These are phyloP conservation scores for Mucuna pruriens DNA, from an alignment of 306 rosid species.

Conservation along the genomic window DNA sequence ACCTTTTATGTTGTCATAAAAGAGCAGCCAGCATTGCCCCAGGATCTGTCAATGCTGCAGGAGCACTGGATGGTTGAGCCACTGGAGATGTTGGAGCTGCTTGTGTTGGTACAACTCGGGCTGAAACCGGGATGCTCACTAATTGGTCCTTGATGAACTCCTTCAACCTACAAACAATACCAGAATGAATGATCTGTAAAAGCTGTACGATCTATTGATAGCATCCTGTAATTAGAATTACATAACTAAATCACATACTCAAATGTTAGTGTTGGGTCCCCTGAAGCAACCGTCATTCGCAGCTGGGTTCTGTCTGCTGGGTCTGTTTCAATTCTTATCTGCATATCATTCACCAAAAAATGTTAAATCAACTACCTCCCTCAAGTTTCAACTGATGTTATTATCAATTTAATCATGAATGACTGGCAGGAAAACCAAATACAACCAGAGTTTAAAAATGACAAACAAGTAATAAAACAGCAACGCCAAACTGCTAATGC, in stretches of 20 bases:
- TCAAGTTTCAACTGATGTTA: background rate
- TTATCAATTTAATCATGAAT: conserved; percentile 25
- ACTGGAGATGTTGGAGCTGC: conserved; percentile 57
- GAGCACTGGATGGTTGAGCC: conserved; percentile 57
- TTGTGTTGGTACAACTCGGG: conserved; percentile 50
- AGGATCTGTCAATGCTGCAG: conserved; percentile 70
- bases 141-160: conserved; percentile 95
- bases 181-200: conserved; percentile 33
- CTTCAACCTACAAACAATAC: conserved; percentile 72
- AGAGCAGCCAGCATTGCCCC: conserved; percentile 98
- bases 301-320: conserved; percentile 99
- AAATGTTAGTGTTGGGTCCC: conserved; percentile 84
- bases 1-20: conserved; percentile 61
- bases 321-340: conserved; percentile 94
- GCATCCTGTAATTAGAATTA: background rate
- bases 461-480: background rate
- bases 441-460: background rate
- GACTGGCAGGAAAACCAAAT: background rate
- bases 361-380: conserved; percentile 30
- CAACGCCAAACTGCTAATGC: conserved; percentile 19
- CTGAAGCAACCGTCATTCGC: conserved; percentile 97
- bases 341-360: conserved; percentile 38
- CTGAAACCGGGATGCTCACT: conserved; percentile 58
- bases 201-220: background rate
- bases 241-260: conserved; percentile 78